A percentile compares a stretch with the other conserved stretches of the same genome.
Evolutionary conservation across 257 asterid genomes (phyloP).

Genomic region (Przewalskia tangutica): DNA sequence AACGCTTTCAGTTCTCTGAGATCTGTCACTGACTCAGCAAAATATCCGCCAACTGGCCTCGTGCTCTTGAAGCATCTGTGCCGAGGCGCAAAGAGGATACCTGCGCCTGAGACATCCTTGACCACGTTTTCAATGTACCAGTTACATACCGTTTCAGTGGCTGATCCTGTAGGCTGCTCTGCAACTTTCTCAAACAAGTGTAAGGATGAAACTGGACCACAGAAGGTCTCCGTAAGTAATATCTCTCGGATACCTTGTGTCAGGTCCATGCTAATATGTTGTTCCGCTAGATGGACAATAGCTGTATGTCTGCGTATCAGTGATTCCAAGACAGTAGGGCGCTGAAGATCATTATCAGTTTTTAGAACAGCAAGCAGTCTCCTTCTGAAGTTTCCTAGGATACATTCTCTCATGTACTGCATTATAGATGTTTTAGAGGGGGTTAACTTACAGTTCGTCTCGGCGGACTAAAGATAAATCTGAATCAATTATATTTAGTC

Average conservation of each 20-base stretch:
- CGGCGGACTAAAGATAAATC: neutral
- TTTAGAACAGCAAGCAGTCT: conserved; percentile 83
- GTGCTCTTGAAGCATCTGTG: conserved; percentile 92
- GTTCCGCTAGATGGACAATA: conserved; percentile 91
- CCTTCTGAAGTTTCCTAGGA: conserved; percentile 87
- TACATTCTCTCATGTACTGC: conserved; percentile 99
- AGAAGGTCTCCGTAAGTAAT: conserved; percentile 81
- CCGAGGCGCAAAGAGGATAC: conserved; percentile 84
- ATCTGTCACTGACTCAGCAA: conserved; percentile 82
- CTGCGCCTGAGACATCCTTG: conserved; percentile 82
- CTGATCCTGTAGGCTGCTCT: conserved; percentile 76
- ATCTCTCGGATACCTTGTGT: conserved; percentile 91
- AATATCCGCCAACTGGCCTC: conserved; percentile 94
- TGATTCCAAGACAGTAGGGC: conserved; percentile 82
- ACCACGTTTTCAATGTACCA: conserved; percentile 96
- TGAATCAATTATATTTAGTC: neutral
- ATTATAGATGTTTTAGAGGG: conserved; percentile 5
- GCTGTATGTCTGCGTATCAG: conserved; percentile 80
- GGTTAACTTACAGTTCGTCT: neutral
- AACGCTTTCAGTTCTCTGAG: conserved; percentile 74
- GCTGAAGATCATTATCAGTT: conserved; percentile 92
- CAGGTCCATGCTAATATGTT: conserved; percentile 98
- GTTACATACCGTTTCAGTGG: conserved; percentile 83
- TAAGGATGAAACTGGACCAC: conserved; percentile 90
- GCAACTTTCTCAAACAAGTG: conserved; percentile 83